A percentile compares a stretch with the other conserved stretches of the same genome.
Conservation (phyloP, 768 basidiomycete species). For the Rhizopogon vesiculosus region DNA sequence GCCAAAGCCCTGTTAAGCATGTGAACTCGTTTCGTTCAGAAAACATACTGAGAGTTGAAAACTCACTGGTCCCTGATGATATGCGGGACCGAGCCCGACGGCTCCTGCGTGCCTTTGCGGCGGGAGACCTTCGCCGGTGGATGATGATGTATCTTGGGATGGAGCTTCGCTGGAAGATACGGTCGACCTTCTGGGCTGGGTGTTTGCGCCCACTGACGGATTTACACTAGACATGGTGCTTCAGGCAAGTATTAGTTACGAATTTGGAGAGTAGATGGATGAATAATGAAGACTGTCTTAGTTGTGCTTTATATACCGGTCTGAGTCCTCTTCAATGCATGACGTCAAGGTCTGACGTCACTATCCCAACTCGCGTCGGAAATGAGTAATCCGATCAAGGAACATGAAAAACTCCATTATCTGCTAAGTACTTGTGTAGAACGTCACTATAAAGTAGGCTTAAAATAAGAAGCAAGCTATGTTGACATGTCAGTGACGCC, state of each 20-base stretch:
- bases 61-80: conserved; percentile 26
- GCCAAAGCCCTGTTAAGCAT: conserved; percentile 17
- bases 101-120: conserved; percentile 39
- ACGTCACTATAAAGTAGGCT: neutral
- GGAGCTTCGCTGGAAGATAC: neutral
- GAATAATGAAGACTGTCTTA: neutral
- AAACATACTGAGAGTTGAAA: neutral
- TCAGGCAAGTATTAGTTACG: neutral
- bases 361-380: too few relatives aligned
- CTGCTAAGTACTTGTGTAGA: neutral
- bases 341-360: neutral
- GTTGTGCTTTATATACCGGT: neutral
- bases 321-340: neutral
- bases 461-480: neutral
- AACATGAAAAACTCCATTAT: neutral
- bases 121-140: conserved; percentile 23
- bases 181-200: neutral
- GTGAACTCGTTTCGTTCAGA: neutral
- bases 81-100: conserved; percentile 35
- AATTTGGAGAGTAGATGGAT: neutral
- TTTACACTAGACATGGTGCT: conserved; percentile 14
- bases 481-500: too few relatives aligned
- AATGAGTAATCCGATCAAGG: neutral
- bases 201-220: conserved; percentile 12
- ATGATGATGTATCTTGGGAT: neutral